phyloP scores from a whole-genome alignment of 164 flowering plant genomes.

The Platanus orientalis region DNA sequence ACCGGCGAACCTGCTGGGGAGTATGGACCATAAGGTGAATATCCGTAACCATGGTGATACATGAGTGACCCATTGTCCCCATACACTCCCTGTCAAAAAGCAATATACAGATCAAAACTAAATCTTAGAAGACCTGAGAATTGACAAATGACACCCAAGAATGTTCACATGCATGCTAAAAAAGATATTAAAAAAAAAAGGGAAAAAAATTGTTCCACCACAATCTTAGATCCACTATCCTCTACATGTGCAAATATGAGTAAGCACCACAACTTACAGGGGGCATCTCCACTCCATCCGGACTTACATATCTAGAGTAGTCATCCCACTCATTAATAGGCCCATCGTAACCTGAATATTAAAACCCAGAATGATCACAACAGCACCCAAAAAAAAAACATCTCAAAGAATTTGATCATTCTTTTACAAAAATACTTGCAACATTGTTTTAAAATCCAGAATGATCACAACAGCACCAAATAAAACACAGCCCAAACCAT shows the following conservation, averaged over 20 bases:
- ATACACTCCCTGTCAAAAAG: conserved; percentile 38
- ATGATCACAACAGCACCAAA: not conserved
- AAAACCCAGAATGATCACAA: not conserved
- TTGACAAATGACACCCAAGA: not conserved
- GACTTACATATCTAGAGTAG: conserved; percentile 40
- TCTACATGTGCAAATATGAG: not conserved
- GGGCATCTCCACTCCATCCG: conserved; percentile 66
- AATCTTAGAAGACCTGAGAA: not conserved
- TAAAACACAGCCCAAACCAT: too few relatives aligned
- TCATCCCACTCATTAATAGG: conserved; percentile 60
- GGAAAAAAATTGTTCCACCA: not conserved
- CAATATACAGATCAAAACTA: not conserved
- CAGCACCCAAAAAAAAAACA: not conserved
- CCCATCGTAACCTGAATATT: conserved; percentile 55
- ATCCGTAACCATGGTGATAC: conserved; percentile 71
- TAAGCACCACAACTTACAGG: conserved; percentile 34
- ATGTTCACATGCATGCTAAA: too few relatives aligned
- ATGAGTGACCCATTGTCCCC: conserved; percentile 61
- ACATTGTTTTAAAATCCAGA: too few relatives aligned
- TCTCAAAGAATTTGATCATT: too few relatives aligned
- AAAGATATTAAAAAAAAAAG: not conserved
- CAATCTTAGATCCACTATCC: not conserved
- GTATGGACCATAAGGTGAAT: conserved; percentile 69
- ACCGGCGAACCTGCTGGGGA: conserved; percentile 62
- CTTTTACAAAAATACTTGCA: too few relatives aligned